Base-by-base conservation (phyloP, 345 rosid species). In the Ceriops zippeliana region DNA sequence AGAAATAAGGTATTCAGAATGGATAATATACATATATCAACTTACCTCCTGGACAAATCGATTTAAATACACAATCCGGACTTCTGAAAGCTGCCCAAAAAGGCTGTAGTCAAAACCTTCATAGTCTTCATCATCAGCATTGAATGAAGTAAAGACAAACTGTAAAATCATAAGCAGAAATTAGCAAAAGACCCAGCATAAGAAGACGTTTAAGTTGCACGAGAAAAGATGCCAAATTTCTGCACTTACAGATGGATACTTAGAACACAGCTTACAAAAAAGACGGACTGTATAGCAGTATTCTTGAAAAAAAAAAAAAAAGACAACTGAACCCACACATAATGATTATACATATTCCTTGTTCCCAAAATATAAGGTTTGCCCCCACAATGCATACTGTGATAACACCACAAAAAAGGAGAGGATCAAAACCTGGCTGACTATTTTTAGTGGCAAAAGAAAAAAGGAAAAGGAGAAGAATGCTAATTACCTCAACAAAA, bases 21-120 rank as follows among this genome's bases (percentile, higher is more conserved):
- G 59, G 70, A 37, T 47, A 58, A 19, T 19, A 47, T 11, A 61
- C 26, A 63, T 58, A 31, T 54, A 42, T 61, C 37, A 0, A 31
- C 38, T 70, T 87, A 95, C 99, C 99, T 95, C 99, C 86, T 88
- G 97, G 70, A 95, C 85, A 83, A 95, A 95, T 67, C 99, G 96
- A 80, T 91, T 91, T 77, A 95, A 78, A 83, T 87, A 95, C 73
- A 95, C 93, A 77, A 95, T 42, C 60, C 96, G 96, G 68, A 95
- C 97, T 95, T 95, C 99, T 67, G 99, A 95, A 74, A 95, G 87
- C 84, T 95, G 85, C 61, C 99, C 99, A 73, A 78, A 72, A 73
- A 95, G 90, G 82, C 89, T 76, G 81, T 83, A 95, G 38, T 95
- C 99, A 66, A 83, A 95, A 72, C 99, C 99, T 75, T 85, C 77